A percentile compares a stretch with the other conserved stretches of the same genome.
phyloP scores from a whole-genome alignment of 73 alveolate genomes.

The Paramecium sonneborni region DNA sequence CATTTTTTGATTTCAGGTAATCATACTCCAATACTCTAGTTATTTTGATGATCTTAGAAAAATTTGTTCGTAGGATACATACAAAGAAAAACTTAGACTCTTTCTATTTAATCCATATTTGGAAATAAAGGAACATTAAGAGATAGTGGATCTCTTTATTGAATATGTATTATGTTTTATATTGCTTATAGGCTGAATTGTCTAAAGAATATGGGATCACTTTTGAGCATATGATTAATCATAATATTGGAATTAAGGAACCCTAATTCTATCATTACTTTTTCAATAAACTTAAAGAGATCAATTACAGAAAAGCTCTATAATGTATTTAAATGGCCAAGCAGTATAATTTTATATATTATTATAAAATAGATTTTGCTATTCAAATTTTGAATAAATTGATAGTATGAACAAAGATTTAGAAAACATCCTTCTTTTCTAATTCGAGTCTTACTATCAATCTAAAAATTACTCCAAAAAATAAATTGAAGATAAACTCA shows the following conservation, averaged over 20 bases:
- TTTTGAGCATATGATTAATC: constrained; percentile 3
- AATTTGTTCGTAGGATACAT: not conserved
- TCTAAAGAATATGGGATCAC: not conserved
- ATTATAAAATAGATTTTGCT: constrained; percentile 1
- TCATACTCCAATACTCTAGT: not conserved
- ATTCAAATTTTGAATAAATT: not conserved
- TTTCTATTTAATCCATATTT: not conserved
- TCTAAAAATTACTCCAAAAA: not conserved
- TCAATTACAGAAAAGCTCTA: not conserved
- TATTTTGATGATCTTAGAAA: not conserved
- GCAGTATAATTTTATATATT: not conserved
- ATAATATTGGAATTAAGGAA: not conserved
- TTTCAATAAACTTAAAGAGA: not conserved
- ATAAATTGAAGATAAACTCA: not conserved
- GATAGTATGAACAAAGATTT: constrained; percentile 4
- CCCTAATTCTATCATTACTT: not conserved
- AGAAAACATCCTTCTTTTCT: not conserved
- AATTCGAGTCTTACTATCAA: not conserved
- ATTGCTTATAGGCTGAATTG: not conserved
- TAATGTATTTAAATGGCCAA: constrained; percentile 1
- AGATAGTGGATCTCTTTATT: not conserved
- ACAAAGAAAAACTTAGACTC: not conserved
- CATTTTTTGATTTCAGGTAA: constrained; percentile 10
- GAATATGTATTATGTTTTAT: not conserved
- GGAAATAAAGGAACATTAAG: not conserved